Evolutionary conservation across 2,329 filamentous ascomycete species (phyloP).

Genomic region (Cordyceps farinosa): DNA sequence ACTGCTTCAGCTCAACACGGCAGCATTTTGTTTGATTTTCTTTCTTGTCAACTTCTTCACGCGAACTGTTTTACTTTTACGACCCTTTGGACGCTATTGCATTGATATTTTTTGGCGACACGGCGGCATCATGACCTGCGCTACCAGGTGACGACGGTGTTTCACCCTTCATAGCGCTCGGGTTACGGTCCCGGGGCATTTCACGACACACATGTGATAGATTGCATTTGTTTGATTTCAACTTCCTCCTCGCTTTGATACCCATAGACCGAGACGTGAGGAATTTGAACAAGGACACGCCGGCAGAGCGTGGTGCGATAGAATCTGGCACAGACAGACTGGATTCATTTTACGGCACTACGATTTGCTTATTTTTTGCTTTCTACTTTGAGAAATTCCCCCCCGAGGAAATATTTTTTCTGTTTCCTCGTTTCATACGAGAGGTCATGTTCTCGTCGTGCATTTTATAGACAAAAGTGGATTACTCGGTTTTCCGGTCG

Average conservation of each 20-base stretch:
- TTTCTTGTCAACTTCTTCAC: conserved; percentile 16
- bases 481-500: conserved; percentile 59
- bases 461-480: conserved; percentile 62
- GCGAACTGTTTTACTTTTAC: conserved; percentile 11
- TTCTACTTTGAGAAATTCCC: conserved; percentile 34
- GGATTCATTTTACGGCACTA: conserved; percentile 35
- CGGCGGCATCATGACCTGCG: conserved; percentile 42
- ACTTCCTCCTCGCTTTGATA: conserved; percentile 41
- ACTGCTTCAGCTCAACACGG: neutral
- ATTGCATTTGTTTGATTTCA: conserved; percentile 44
- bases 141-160: conserved; percentile 31
- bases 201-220: conserved; percentile 42
- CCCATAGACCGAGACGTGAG: conserved; percentile 43
- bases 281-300: conserved; percentile 33
- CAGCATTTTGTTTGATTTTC: conserved; percentile 26
- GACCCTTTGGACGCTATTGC: conserved; percentile 26
- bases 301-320: conserved; percentile 35
- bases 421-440: conserved; percentile 37
- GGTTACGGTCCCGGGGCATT: conserved; percentile 37
- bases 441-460: conserved; percentile 45
- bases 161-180: conserved; percentile 31
- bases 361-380: conserved; percentile 30
- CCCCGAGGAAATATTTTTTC: conserved; percentile 32
- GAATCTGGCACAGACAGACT: conserved; percentile 30
- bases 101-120: conserved; percentile 31